phyloP scores from a whole-genome alignment of 352 stramenopile species.

The Phytophthora fragariae region DNA sequence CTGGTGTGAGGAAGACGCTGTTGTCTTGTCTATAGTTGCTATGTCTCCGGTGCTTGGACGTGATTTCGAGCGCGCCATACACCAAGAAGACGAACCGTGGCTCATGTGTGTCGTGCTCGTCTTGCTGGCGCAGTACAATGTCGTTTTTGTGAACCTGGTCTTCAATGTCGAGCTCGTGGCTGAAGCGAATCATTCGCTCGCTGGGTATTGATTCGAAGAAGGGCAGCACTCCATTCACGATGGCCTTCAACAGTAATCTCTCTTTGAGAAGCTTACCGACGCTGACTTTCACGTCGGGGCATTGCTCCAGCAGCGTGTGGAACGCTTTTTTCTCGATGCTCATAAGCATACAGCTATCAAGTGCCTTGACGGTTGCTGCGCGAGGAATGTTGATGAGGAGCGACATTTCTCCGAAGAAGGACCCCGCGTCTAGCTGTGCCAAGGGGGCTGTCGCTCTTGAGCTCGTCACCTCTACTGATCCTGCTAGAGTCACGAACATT shows the following conservation, averaged over 20 bases:
- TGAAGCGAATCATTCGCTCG: conserved; percentile 63
- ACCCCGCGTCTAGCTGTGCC: conserved; percentile 70
- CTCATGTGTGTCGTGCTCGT: conserved; percentile 49
- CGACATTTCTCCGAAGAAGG: conserved; percentile 87
- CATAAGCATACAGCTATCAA: conserved; percentile 82
- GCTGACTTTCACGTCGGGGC: conserved; percentile 56
- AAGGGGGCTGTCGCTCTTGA: conserved; percentile 52
- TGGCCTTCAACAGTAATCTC: conserved; percentile 69
- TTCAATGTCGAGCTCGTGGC: conserved; percentile 68
- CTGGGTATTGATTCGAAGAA: conserved; percentile 70
- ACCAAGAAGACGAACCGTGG: conserved; percentile 68
- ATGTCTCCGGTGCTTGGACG: conserved; percentile 41
- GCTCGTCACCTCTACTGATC: conserved; percentile 69
- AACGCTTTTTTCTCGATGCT: conserved; percentile 83
- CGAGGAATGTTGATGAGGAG: conserved; percentile 82
- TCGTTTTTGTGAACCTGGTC: conserved; percentile 72
- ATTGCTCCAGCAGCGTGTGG: conserved; percentile 65
- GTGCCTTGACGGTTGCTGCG: conserved; percentile 68
- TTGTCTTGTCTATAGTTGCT: conserved; percentile 40
- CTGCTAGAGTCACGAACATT: conserved; percentile 82
- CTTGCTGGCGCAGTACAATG: conserved; percentile 44
- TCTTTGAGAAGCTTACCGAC: conserved; percentile 76
- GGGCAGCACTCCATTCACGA: conserved; percentile 77
- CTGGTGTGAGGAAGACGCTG: conserved; percentile 69
- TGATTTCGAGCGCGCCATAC: conserved; percentile 76